phyloP scores from a whole-genome alignment of 768 basidiomycete species.

The Lentinula sp. region DNA sequence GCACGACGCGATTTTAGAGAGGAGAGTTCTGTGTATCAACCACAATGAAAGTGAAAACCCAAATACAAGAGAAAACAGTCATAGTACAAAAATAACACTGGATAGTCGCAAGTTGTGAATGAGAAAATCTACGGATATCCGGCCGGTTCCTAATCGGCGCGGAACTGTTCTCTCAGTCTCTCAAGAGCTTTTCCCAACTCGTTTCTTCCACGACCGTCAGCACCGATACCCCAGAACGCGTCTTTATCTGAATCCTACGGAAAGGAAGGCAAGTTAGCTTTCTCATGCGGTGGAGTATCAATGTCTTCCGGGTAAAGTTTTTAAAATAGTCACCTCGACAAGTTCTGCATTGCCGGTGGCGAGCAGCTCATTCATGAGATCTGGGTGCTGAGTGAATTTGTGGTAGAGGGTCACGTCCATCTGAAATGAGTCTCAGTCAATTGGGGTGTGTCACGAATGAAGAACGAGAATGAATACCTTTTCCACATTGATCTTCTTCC shows the following conservation, averaged over 20 bases:
- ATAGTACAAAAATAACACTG: background rate
- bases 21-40: background rate
- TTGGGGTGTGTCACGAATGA: background rate
- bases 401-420: constrained; percentile 61
- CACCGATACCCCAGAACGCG: constrained; percentile 73
- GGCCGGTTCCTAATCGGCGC: constrained; percentile 16
- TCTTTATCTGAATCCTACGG: constrained; percentile 67
- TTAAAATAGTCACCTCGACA: constrained; percentile 46
- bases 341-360: constrained; percentile 60
- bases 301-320: constrained; percentile 1
- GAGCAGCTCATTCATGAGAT: constrained; percentile 53
- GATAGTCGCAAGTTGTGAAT: background rate
- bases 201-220: constrained; percentile 60
- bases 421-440: constrained; percentile 21
- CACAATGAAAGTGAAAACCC: background rate
- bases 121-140: background rate
- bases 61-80: background rate
- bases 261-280: background rate
- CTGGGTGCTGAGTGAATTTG: constrained; percentile 68
- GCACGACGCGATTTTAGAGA: too few species aligned
- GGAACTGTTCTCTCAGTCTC: constrained; percentile 52
- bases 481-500: constrained; percentile 63
- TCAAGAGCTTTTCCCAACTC: constrained; percentile 70
- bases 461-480: constrained; percentile 32
- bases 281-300: background rate